Conservation (phyloP, 768 basidiomycete species). For the Tricholoma sp. region DNA sequence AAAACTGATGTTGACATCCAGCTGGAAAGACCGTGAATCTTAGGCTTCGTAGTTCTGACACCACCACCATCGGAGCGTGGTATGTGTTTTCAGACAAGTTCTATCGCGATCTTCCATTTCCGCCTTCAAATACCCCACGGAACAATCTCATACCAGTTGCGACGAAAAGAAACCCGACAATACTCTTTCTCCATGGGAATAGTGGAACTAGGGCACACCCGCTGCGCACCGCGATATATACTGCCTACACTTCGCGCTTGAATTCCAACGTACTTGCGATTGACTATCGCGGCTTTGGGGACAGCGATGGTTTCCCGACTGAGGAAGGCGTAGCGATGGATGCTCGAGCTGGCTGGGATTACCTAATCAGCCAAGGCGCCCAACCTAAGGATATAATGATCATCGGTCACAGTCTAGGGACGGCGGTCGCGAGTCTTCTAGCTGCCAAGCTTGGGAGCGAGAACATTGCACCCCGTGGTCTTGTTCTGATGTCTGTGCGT, state of each 20-base stretch:
- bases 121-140: slow-evolving; percentile 32
- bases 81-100: slow-evolving; percentile 51
- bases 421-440: slow-evolving; percentile 53
- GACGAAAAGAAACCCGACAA: slow-evolving; percentile 40
- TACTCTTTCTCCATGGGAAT: slow-evolving; percentile 74
- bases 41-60: slow-evolving; percentile 55
- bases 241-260: slow-evolving; percentile 43
- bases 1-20: slow-evolving; percentile 15
- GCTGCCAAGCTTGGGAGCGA: slow-evolving; percentile 43
- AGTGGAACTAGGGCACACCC: slow-evolving; percentile 56
- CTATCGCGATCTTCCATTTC: slow-evolving; percentile 32
- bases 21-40: slow-evolving; percentile 61
- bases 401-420: slow-evolving; percentile 74
- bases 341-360: slow-evolving; percentile 62
- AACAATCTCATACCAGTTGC: slow-evolving; percentile 23
- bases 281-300: slow-evolving; percentile 76
- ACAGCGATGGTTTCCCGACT: slow-evolving; percentile 60
- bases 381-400: slow-evolving; percentile 48
- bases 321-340: slow-evolving; percentile 56
- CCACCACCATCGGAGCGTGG: slow-evolving; percentile 63
- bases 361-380: slow-evolving; percentile 48
- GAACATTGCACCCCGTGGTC: slow-evolving; percentile 35
- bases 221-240: slow-evolving; percentile 49
- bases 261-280: slow-evolving; percentile 57
- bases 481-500: slow-evolving; percentile 42